These are phyloP conservation scores for Sphaerobolus stellatus DNA, from an alignment of 1,284 basidiomycete genomes.

Conservation along the genomic window DNA sequence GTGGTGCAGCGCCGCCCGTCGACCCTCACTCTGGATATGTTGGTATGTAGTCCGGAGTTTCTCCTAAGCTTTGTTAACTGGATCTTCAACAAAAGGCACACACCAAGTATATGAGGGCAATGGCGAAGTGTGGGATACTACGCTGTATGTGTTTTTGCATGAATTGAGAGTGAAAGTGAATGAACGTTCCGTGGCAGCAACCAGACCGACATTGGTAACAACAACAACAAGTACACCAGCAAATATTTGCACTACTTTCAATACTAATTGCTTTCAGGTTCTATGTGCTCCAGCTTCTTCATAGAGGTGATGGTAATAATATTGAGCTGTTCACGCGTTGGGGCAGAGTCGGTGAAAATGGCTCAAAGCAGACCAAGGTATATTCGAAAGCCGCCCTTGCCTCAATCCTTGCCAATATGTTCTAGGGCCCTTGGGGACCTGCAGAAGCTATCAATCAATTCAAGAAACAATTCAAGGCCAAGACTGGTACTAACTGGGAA, in stretches of 20 bases:
- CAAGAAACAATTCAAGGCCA: constrained; percentile 61
- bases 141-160: constrained; percentile 34
- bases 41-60: constrained; percentile 38
- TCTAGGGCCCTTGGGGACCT: constrained; percentile 37
- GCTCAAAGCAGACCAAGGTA: constrained; percentile 52
- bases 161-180: not conserved
- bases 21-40: constrained; percentile 50
- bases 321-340: constrained; percentile 55
- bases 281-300: constrained; percentile 63
- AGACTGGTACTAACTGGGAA: constrained; percentile 54
- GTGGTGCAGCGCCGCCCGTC: constrained; percentile 62
- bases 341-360: constrained; percentile 61
- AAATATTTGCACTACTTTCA: not conserved
- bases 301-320: constrained; percentile 44
- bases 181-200: constrained; percentile 30
- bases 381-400: constrained; percentile 20
- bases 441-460: constrained; percentile 48
- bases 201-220: constrained; percentile 60
- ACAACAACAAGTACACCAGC: constrained; percentile 57
- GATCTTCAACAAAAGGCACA: constrained; percentile 37
- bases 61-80: constrained; percentile 3
- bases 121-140: constrained; percentile 59
- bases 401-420: constrained; percentile 3
- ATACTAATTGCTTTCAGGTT: constrained; percentile 39
- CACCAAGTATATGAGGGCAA: constrained; percentile 55